Conservation (phyloP, 345 rosid species). For the Boechera retrofracta region DNA sequence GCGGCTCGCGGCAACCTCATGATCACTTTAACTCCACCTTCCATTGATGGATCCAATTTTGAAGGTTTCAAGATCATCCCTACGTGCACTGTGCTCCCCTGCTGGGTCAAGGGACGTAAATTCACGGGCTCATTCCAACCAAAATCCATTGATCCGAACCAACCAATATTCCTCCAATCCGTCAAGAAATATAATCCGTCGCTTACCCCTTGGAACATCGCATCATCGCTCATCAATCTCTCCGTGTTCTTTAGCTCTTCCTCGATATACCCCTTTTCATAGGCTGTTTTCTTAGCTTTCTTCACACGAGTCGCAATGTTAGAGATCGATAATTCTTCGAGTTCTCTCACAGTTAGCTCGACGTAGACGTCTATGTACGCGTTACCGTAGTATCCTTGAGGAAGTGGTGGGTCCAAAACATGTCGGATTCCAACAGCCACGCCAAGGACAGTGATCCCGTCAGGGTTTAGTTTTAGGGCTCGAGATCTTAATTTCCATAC, state of each 20-base stretch:
- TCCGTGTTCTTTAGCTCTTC: constrained; percentile 36
- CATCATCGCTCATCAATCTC: constrained; percentile 22
- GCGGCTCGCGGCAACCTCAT: constrained; percentile 53
- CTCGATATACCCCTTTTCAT: neutral
- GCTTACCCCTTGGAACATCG: constrained; percentile 32
- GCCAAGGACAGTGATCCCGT: constrained; percentile 42
- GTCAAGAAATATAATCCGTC: constrained; percentile 45
- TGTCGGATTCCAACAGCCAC: constrained; percentile 48
- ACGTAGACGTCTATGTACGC: constrained; percentile 45
- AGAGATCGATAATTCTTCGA: constrained; percentile 45
- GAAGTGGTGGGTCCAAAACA: constrained; percentile 48
- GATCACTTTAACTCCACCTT: constrained; percentile 54
- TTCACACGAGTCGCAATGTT: constrained; percentile 42
- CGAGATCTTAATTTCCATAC: constrained; percentile 55
- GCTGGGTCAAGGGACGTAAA: constrained; percentile 33
- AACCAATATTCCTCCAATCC: constrained; percentile 50
- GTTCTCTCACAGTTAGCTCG: constrained; percentile 43
- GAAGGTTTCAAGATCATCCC: constrained; percentile 49
- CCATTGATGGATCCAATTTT: constrained; percentile 44
- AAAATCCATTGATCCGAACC: constrained; percentile 42
- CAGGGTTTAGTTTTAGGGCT: constrained; percentile 50
- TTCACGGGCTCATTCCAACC: constrained; percentile 52
- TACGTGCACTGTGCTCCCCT: constrained; percentile 41
- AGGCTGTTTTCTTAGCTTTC: constrained; percentile 25
- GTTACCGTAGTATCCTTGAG: constrained; percentile 55